Base-by-base conservation (phyloP, 2,329 filamentous ascomycete species). In the Xylariaceae sp. region DNA sequence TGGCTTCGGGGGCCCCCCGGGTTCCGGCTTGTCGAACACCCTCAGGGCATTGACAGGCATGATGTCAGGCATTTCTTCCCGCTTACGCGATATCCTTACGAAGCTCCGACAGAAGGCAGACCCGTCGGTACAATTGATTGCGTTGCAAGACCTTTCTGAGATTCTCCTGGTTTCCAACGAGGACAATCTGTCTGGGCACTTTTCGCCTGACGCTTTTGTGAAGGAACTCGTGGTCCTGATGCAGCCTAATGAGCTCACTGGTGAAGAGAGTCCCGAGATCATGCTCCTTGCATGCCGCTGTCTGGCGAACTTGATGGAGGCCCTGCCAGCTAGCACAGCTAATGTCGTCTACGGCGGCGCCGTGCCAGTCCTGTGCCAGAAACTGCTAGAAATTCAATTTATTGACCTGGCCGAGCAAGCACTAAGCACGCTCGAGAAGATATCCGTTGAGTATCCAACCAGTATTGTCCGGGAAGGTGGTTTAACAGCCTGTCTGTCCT, bases 311-410 rank as follows among this genome's bases (percentile, higher is more conserved):
- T 65, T 98, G 39, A 98, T 98, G 92, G 92, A 98, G 62, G 94
- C 90, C 17, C 69, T 98, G 19, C 89, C 92, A 14, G 83, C 88
- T 23, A 90, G 90, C 41, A 92, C 92, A 34, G 86, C 88, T 9
- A 96, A 94, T 59, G 88, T 98, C 11, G 92, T 97, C 3, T 97
- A 97, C 59, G 90, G 89, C n/a, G 88, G 88, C 34, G 92, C 92
- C 23, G 92, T 98, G 4, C 89, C 92, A 2, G 81, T 98, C 9
- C 70, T 98, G 17, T 97, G 92, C 65, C 86, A 90, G 58, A 98
- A 97, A 64, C 72, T 98, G 19, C 72, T 97, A 44, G 89, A 97
- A 63, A 97, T 97, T 31, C 84, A 90, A 46, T 98, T 90, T 61
- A 98, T 98, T 59, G 92, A 98, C 62, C 72, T 98, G 38, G 94